phyloP scores from a whole-genome alignment of 2,329 filamentous ascomycete species.

The Ustulina deusta region DNA sequence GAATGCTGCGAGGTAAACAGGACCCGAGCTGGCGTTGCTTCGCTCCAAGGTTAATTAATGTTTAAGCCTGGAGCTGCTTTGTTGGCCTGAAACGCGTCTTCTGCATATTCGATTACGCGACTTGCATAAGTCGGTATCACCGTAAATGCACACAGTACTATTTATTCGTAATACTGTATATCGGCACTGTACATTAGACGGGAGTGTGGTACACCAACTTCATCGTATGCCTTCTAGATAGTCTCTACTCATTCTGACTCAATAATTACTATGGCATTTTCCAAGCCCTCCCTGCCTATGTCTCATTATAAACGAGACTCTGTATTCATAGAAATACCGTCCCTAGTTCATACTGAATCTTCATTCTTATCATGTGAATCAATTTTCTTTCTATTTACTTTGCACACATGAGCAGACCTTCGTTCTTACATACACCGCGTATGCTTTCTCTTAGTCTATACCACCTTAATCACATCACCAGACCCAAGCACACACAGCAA shows the following conservation, averaged over 20 bases:
- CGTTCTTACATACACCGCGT: not conserved
- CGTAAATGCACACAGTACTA: constrained; percentile 22
- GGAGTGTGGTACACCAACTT: too few relatives aligned
- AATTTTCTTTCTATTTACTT: not conserved
- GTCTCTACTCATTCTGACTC: too few relatives aligned
- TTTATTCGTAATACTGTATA: not conserved
- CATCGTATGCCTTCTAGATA: too few relatives aligned
- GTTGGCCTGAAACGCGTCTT: constrained; percentile 37
- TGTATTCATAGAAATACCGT: not conserved
- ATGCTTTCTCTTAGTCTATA: not conserved
- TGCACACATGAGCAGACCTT: not conserved
- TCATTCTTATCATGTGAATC: constrained; percentile 2
- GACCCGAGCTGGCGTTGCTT: constrained; percentile 25
- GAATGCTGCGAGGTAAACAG: constrained; percentile 26
- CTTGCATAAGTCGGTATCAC: constrained; percentile 38
- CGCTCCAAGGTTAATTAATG: constrained; percentile 23
- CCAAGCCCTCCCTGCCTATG: not conserved
- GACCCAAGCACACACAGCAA: constrained; percentile 2
- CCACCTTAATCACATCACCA: not conserved
- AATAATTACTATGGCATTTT: too few relatives aligned
- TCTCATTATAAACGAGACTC: not conserved
- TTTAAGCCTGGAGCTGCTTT: constrained; percentile 37
- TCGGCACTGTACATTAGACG: not conserved
- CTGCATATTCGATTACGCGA: constrained; percentile 42
- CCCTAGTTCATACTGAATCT: not conserved